Percentiles rank a stretch among this genome's conserved stretches.
Evolutionary conservation across 257 asterid species (phyloP).

Genomic region (Solanum pennellii): DNA sequence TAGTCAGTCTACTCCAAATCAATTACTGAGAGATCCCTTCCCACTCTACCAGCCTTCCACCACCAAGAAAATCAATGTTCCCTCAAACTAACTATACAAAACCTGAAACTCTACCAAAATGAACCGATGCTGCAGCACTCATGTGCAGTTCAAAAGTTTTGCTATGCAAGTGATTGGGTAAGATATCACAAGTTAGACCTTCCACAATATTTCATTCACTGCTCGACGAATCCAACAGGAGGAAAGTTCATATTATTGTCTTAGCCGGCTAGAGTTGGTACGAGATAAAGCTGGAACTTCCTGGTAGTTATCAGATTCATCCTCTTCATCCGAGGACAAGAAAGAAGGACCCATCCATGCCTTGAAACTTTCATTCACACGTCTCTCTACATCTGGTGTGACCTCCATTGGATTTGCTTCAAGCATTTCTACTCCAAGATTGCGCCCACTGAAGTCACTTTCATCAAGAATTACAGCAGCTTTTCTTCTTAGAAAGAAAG

Average conservation of each 20-base stretch:
- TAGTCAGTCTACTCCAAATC: not conserved
- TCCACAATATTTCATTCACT: not conserved
- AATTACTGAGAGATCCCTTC: not conserved
- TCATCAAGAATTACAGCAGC: constrained; percentile 61
- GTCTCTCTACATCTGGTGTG: constrained; percentile 79
- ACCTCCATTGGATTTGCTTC: constrained; percentile 63
- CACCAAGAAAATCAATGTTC: not conserved
- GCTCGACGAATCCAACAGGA: not conserved
- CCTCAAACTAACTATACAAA: not conserved
- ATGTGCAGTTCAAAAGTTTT: not conserved
- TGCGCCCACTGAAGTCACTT: constrained; percentile 35
- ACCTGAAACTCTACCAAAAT: not conserved
- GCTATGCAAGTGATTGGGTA: not conserved
- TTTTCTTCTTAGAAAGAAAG: constrained; percentile 55
- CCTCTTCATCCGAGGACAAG: constrained; percentile 88
- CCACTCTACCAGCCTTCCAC: not conserved
- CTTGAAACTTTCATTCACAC: constrained; percentile 75
- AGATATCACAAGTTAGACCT: not conserved
- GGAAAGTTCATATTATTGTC: constrained; percentile 24
- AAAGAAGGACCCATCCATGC: constrained; percentile 95
- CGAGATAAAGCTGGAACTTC: constrained; percentile 33
- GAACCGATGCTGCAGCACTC: not conserved
- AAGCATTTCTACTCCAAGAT: constrained; percentile 83
- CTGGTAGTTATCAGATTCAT: constrained; percentile 58
- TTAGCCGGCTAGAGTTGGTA: constrained; percentile 41